These are phyloP conservation scores for Podospora anserina DNA, from an alignment of 495 filamentous ascomycete genomes.

Conservation along the genomic window DNA sequence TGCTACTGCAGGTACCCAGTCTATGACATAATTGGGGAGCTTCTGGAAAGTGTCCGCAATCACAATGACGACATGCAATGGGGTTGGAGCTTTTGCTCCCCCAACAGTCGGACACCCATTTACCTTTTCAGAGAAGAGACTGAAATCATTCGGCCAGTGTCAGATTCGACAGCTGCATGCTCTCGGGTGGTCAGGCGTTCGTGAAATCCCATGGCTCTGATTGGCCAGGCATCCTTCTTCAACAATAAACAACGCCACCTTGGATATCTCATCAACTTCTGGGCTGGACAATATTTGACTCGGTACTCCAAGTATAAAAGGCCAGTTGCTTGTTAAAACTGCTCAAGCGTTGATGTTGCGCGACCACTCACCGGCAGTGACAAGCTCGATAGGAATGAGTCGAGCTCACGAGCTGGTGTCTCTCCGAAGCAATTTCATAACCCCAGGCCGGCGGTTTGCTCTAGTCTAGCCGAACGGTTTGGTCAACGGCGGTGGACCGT, in stretches of 20 bases:
- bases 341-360: background rate
- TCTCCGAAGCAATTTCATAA: background rate
- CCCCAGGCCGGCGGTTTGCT: background rate
- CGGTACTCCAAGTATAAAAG: background rate
- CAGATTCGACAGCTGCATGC: background rate
- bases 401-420: background rate
- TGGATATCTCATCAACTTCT: too few relatives aligned
- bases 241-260: too few relatives aligned
- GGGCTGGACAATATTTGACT: background rate
- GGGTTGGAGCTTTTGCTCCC: background rate
- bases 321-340: background rate
- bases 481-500: background rate
- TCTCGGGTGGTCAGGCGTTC: background rate
- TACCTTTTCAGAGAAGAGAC: background rate
- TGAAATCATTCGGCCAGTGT: background rate
- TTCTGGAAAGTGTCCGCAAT: background rate
- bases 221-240: background rate
- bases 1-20: background rate
- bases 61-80: slow-evolving; percentile 2
- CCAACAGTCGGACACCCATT: slow-evolving; percentile 1
- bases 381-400: background rate
- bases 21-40: slow-evolving; percentile 9
- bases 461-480: background rate
- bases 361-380: background rate
- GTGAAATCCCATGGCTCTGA: background rate